Evolutionary conservation across 106 monocot species (phyloP), one percentile per base, ranked within the genome.

Genomic region (Cymbidium sinense): DNA sequence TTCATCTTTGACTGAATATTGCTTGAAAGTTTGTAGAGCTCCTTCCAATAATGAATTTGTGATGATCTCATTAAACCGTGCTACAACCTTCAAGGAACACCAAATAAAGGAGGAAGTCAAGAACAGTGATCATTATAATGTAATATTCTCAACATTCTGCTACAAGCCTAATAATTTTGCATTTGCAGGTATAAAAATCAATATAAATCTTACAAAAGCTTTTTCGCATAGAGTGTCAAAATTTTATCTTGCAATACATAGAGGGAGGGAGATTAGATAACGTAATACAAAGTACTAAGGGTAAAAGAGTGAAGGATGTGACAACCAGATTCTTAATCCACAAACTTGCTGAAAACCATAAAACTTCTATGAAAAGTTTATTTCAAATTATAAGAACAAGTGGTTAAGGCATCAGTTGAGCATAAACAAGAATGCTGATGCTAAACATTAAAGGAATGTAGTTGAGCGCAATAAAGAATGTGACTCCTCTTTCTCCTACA

Each of bases 31-130:
- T 79, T 93, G 93, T 34, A 99, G 73, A 78, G 99, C 95, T 81
- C 99, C 99, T 34, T 95, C 92, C 67, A 99, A 54, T 25, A 99
- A 77, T 30, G 87, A 77, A 78, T 82, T 99, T 51, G 99, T 99
- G 74, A 99, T 92, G 69, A 99, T 81, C 83, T 95, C 95, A 85
- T 99, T 99, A 78, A 99, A 95, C 47, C 91, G 87, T 30, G 95
- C 92, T 34, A 99, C 92, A 85, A 99, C 95, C 99, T 99, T 79
- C 75, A 86, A 43, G 17, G 15, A 72, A 36, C 73, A 78, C 69
- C 47, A 70, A 80, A 50, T 12, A 33, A 21, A 70, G 27, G 43
- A 44, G 37, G 0, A 21, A 71, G 39, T 71, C 7, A 71, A 39
- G 31, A 71, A 21, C 21, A 39, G 20, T 7, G 6, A 39, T 71